Evolutionary conservation across 108 stramenopile species (phyloP).

Genomic region (Mediolabrus comicus): DNA sequence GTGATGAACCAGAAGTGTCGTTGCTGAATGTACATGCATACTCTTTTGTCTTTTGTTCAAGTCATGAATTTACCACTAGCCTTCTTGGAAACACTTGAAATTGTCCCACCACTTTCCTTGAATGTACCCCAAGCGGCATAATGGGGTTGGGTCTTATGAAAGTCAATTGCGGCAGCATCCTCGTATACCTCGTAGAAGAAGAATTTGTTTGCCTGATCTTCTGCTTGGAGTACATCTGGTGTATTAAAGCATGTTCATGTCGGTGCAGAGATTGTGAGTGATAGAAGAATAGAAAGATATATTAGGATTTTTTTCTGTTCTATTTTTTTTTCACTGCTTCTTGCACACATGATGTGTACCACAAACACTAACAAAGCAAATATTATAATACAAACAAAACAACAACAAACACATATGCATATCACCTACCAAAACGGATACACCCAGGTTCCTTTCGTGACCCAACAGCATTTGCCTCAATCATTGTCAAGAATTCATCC

Average conservation of each 20-base stretch:
- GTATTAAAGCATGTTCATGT: background rate
- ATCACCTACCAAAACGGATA: constrained; percentile 71
- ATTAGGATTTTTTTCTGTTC: too few relatives aligned
- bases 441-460: constrained; percentile 82
- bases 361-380: background rate
- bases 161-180: constrained; percentile 63
- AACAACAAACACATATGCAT: background rate
- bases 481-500: constrained; percentile 81
- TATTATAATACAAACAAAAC: background rate
- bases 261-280: background rate
- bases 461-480: constrained; percentile 73
- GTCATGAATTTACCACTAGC: constrained; percentile 71
- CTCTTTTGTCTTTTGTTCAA: constrained; percentile 8
- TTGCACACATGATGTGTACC: background rate
- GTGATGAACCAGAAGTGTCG: too few relatives aligned
- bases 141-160: constrained; percentile 82
- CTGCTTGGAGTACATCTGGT: constrained; percentile 73
- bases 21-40: too few relatives aligned
- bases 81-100: constrained; percentile 70
- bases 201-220: constrained; percentile 72
- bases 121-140: constrained; percentile 80
- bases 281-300: background rate
- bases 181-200: constrained; percentile 87
- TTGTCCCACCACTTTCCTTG: constrained; percentile 77
- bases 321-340: too few relatives aligned